Base-by-base conservation (phyloP, 2,329 filamentous ascomycete species). In the Tricladium varicosporioides region DNA sequence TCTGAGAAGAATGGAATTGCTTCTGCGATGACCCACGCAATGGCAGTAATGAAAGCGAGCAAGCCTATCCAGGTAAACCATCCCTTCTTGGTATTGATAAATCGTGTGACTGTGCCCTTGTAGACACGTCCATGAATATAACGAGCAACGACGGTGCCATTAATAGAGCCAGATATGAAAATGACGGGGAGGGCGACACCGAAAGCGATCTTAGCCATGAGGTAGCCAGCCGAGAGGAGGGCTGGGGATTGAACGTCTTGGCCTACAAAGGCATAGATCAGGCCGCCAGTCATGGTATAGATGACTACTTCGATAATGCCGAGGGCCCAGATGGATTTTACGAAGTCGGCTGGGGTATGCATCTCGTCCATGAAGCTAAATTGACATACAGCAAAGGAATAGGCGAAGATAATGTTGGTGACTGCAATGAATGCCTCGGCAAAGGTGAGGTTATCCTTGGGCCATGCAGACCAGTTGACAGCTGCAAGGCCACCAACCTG, bases 1-100 rank as follows among this genome's bases (percentile, higher is more conserved):
- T 83, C 78, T 66, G 82, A 83, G 73, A 91, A 91, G 49, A 84
- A 81, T 0, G 88, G 88, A 7, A 91, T 85, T 0, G 84, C 82
- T 67, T 87, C 81, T 5, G 87, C 85, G 57, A 91, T 85, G 57
- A 90, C 71, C 78, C 84, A 88, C 1, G 85, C 83, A 4, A 87
- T 54, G 5, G 82, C 62, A 83, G 86, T 89, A 14, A 83, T 70
- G 11, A 63, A 68, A 0, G 78, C 67, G 1, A 81, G 79, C 47
- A 90, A 81, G 5, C 62, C 76, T 11, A 83, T 63, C 87, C 87
- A 91, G 11, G 77, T 58, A 32, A 63, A 59, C 66, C 66, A 68
- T 1, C 66, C 66, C 33, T 57, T 57, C 36, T 51, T 61, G 11
- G 64, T 67, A 53, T 64, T 63, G 54, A 66, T 57, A 50, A 61